Conservation (phyloP, 345 rosid species). For the Euphorbia lathyris region DNA sequence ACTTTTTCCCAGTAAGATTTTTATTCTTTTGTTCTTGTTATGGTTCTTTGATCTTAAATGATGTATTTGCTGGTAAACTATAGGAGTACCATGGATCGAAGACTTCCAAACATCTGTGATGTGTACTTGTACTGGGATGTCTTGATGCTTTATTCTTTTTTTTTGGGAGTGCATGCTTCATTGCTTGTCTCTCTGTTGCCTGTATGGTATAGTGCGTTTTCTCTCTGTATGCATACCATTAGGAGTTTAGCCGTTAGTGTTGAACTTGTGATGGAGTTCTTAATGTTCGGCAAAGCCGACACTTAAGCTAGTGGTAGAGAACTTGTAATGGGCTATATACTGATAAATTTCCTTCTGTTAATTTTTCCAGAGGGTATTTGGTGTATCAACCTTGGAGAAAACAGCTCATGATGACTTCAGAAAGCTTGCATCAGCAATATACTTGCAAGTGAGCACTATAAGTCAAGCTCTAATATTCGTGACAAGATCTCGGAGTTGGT, state of each 20-base stretch:
- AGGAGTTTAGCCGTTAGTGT: neutral
- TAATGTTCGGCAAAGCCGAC: neutral
- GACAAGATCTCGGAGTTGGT: constrained; percentile 94
- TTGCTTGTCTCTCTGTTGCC: neutral
- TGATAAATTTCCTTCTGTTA: constrained; percentile 17
- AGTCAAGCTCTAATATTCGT: constrained; percentile 98
- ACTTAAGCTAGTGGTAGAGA: neutral
- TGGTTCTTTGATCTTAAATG: neutral
- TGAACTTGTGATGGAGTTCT: constrained; percentile 6
- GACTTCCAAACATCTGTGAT: neutral
- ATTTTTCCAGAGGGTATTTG: constrained; percentile 59
- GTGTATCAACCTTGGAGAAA: constrained; percentile 85
- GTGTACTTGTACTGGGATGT: neutral
- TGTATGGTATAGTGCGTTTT: neutral
- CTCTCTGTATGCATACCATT: neutral
- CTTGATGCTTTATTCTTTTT: too few species aligned
- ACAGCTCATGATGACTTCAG: constrained; percentile 84
- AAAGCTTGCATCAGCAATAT: constrained; percentile 94
- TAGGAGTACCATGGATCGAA: neutral
- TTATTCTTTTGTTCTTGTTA: constrained; percentile 4
- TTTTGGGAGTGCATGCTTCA: neutral
- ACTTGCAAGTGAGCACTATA: constrained; percentile 93
- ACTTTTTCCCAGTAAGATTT: constrained; percentile 81
- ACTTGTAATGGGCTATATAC: constrained; percentile 5
- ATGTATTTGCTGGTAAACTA: neutral